Conservation (phyloP, 306 rosid genomes). For the Phaseolus lunatus region DNA sequence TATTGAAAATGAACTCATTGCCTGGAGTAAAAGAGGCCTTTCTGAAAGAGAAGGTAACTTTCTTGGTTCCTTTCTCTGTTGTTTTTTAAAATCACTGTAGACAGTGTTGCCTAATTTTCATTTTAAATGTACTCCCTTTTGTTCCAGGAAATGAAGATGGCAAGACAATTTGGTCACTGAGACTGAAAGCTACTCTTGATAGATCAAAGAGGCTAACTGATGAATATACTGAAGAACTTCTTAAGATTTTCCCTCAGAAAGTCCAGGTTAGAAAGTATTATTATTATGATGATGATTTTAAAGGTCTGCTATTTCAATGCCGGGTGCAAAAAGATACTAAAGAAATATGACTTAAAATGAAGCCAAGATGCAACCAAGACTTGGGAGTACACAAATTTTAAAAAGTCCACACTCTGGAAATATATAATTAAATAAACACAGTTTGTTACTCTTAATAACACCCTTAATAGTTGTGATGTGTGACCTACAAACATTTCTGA, state of each 20-base stretch:
- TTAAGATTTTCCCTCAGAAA: slow-evolving; percentile 89
- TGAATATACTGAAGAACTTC: slow-evolving; percentile 94
- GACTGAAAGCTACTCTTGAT: slow-evolving; percentile 96
- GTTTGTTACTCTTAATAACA: slow-evolving; percentile 12
- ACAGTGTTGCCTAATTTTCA: slow-evolving; percentile 27
- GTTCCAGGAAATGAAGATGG: slow-evolving; percentile 93
- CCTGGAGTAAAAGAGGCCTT: slow-evolving; percentile 87
- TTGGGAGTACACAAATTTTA: slow-evolving; percentile 12
- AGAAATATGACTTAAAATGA: not conserved
- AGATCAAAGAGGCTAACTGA: slow-evolving; percentile 94
- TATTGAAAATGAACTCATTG: slow-evolving; percentile 84
- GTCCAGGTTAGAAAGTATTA: slow-evolving; percentile 72
- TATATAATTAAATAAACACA: slow-evolving; percentile 8
- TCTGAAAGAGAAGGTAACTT: slow-evolving; percentile 80
- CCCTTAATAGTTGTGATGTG: slow-evolving; percentile 30
- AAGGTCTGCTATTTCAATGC: slow-evolving; percentile 30
- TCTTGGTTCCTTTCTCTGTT: slow-evolving; percentile 15
- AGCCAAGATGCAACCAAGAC: slow-evolving; percentile 33
- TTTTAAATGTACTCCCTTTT: slow-evolving; percentile 31
- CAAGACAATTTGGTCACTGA: slow-evolving; percentile 81
- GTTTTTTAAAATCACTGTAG: slow-evolving; percentile 16
- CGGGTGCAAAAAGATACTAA: slow-evolving; percentile 19
- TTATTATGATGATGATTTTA: slow-evolving; percentile 29
- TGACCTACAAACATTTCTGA: slow-evolving; percentile 23
- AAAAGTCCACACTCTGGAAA: not conserved